Evolutionary conservation across 2,329 filamentous ascomycete species (phyloP), one percentile per base, ranked within the genome.

Genomic region (Hymenoscyphus linearis): DNA sequence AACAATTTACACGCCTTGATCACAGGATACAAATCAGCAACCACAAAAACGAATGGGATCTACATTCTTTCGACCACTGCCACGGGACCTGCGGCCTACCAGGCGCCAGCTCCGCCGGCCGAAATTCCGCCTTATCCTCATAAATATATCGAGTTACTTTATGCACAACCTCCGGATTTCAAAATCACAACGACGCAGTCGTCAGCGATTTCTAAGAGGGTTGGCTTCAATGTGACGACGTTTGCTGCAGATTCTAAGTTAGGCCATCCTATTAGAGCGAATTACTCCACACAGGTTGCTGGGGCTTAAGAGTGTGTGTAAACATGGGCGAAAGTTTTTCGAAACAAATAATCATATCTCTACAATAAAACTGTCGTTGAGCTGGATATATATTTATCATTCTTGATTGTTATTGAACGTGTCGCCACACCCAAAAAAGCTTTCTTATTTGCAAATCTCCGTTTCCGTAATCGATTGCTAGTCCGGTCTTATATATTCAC

Each of bases 61-160:
- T 60, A 61, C 40, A 55, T 61, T 1, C 53, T 66, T 3, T 35
- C 59, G 6, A 58, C 62, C 0, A 64, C 31, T 27, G 64, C 62
- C 34, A 62, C 62, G 7, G 57, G 58, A 2, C 62, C 60, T 36
- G 44, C 60, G 27, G 55, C 64, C 2, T 66, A 62, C 40, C 44
- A 62, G 1, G 61, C 56, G 0, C 60, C 64, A 1, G 59, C n/a
- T 0, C 64, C 64, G n/a, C 64, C 64, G 35, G 60, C 56, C 2
- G 64, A 66, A 10, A 64, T 36, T 0, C 64, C 64, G 16, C 25
- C 60, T 0, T 58, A 62, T 35, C 58, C 64, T 2, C 64, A 66
- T 53, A 59, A 62, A 13, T 63, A 66, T 25, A 57, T 66, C 26
- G 56, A 64, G 25, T 14, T 66, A 6, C 36, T 66, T 18, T 63